Evolutionary conservation across 495 filamentous ascomycete genomes (phyloP).

Genomic region (Thozetella sp.): DNA sequence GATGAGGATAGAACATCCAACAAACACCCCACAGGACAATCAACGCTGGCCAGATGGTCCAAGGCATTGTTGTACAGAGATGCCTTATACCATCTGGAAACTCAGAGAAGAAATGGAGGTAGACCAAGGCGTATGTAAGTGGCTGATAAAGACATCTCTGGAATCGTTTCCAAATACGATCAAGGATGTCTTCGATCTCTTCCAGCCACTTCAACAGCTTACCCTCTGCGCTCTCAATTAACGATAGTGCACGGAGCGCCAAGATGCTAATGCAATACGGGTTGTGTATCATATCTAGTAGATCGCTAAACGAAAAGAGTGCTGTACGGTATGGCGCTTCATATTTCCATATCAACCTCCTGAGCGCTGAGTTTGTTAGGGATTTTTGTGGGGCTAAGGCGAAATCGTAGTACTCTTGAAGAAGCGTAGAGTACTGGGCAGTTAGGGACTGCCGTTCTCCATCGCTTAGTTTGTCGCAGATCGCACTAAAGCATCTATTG

Average conservation of each 20-base stretch:
- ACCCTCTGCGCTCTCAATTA: neutral
- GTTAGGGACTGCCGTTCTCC: too few relatives aligned
- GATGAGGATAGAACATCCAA: conserved; percentile 55
- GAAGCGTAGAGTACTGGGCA: too few relatives aligned
- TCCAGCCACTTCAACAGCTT: neutral
- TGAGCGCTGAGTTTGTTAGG: too few relatives aligned
- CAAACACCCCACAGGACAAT: conserved; percentile 58
- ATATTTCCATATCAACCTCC: too few relatives aligned
- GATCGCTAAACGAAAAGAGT: too few relatives aligned
- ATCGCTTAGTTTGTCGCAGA: neutral
- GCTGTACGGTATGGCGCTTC: too few relatives aligned
- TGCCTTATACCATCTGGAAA: conserved; percentile 11
- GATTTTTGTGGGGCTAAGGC: too few relatives aligned
- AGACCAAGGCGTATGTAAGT: neutral
- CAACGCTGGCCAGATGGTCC: conserved; percentile 49
- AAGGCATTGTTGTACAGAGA: conserved; percentile 56
- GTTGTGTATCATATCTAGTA: neutral
- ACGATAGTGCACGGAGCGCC: neutral
- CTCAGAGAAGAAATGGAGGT: neutral
- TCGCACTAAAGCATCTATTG: neutral
- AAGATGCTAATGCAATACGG: neutral
- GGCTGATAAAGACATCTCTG: neutral
- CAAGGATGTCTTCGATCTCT: neutral
- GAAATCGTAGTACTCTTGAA: too few relatives aligned
- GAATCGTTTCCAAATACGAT: neutral